phyloP scores from a whole-genome alignment of 2,329 filamentous ascomycete genomes.

The Diplodia seriata region DNA sequence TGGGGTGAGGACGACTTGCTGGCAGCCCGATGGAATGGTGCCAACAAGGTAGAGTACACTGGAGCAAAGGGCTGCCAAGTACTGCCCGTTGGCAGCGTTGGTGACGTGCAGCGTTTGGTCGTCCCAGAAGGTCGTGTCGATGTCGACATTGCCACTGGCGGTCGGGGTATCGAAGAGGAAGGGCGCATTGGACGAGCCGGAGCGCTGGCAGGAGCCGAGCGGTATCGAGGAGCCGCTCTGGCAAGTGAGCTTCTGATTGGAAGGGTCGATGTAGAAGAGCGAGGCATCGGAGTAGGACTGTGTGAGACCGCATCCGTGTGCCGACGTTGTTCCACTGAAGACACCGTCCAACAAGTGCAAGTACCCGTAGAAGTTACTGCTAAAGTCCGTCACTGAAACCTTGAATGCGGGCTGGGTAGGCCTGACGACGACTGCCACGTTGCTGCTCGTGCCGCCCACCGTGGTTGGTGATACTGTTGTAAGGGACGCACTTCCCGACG shows the following conservation, averaged over 20 bases:
- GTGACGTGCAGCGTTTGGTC: slow-evolving; percentile 3
- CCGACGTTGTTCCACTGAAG: background rate
- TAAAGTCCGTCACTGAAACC: slow-evolving; percentile 2
- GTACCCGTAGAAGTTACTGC: slow-evolving; percentile 7
- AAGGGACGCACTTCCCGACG: background rate
- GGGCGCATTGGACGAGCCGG: background rate
- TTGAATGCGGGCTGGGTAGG: slow-evolving; percentile 1
- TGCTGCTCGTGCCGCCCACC: background rate
- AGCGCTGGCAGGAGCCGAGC: slow-evolving; percentile 5
- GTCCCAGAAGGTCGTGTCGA: slow-evolving; percentile 2
- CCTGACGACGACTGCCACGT: background rate
- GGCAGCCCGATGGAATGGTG: background rate
- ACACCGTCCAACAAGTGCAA: background rate
- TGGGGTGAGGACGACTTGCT: slow-evolving; percentile 3
- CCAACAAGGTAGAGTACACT: background rate
- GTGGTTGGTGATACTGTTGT: background rate
- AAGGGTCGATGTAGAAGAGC: background rate
- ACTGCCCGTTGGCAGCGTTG: background rate
- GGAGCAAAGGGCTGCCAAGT: background rate
- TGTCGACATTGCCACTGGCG: background rate
- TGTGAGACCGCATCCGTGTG: background rate
- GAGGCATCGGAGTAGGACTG: background rate
- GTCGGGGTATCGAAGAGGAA: background rate
- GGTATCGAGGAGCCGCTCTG: background rate
- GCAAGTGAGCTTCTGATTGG: background rate